Evolutionary conservation across 108 stramenopile species (phyloP).

Genomic region (Pseudonitzschia multistriata): DNA sequence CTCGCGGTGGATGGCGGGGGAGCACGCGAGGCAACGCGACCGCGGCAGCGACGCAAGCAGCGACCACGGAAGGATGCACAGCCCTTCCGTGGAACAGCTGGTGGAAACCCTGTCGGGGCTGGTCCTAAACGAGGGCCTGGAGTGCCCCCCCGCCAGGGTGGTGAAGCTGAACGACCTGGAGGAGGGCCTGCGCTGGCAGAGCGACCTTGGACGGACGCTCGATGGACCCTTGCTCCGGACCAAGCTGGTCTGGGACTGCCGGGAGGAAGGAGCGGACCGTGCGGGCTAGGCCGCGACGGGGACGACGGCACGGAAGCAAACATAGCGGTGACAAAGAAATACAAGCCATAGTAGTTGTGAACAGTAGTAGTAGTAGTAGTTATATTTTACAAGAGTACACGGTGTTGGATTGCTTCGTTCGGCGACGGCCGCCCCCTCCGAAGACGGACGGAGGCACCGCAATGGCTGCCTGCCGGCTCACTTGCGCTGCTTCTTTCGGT

Average conservation of each 20-base stretch:
- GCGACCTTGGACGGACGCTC: neutral
- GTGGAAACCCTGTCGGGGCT: conserved; percentile 24
- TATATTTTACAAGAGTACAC: too few species aligned
- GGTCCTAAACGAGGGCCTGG: conserved; percentile 20
- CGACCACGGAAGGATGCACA: neutral
- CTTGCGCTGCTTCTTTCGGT: conserved; percentile 9
- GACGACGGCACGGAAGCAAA: neutral
- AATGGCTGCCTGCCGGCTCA: neutral
- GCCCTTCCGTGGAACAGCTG: neutral
- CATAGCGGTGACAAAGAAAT: neutral
- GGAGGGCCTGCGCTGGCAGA: conserved; percentile 33
- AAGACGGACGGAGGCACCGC: too few species aligned
- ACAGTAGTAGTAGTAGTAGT: too few species aligned
- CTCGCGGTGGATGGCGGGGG: conserved; percentile 47
- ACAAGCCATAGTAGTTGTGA: too few species aligned
- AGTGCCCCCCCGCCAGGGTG: conserved; percentile 31
- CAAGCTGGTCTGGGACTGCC: conserved; percentile 32
- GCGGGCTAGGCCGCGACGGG: neutral
- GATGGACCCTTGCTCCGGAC: conserved; percentile 13
- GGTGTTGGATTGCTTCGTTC: too few species aligned
- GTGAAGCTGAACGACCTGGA: conserved; percentile 25
- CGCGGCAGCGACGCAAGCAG: neutral
- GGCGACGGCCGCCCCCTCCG: too few species aligned
- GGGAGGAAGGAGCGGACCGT: neutral
- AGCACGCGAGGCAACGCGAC: neutral